phyloP scores from a whole-genome alignment of 257 asterid species.

The Anisodus acutangulus region DNA sequence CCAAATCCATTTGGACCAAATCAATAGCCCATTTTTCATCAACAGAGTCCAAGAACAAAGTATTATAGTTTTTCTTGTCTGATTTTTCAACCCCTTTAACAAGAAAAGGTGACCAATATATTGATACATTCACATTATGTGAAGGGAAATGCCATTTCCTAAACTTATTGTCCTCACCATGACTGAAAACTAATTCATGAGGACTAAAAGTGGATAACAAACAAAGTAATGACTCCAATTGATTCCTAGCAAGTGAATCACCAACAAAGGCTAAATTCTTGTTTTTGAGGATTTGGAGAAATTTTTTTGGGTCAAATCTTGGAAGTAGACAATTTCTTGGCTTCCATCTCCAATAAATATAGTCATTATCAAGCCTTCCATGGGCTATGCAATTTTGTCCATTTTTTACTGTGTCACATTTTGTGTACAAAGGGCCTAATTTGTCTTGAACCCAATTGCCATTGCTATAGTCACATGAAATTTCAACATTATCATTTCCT shows the following conservation, averaged over 20 bases:
- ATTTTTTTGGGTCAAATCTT: constrained; percentile 56
- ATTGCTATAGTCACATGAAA: constrained; percentile 62
- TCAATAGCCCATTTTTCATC: constrained; percentile 73
- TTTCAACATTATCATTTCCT: not conserved
- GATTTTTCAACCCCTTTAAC: constrained; percentile 69
- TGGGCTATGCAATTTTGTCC: constrained; percentile 71
- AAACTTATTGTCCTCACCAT: constrained; percentile 65
- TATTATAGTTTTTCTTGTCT: constrained; percentile 41
- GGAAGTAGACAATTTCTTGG: constrained; percentile 70
- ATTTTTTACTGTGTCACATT: constrained; percentile 61
- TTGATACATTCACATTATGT: constrained; percentile 38
- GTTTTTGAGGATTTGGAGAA: constrained; percentile 56
- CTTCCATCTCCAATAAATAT: constrained; percentile 75
- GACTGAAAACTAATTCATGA: constrained; percentile 52
- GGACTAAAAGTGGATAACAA: constrained; percentile 52
- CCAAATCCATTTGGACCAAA: constrained; percentile 47
- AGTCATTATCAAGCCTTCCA: constrained; percentile 71
- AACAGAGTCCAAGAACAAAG: constrained; percentile 51
- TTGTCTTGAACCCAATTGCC: constrained; percentile 63
- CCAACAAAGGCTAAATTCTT: constrained; percentile 84
- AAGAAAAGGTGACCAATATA: constrained; percentile 87
- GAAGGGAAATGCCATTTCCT: constrained; percentile 53
- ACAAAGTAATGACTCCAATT: constrained; percentile 75
- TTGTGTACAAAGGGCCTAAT: constrained; percentile 60
- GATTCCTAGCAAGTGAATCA: constrained; percentile 85